These are phyloP conservation scores for Mycothermus thermophilus DNA, from an alignment of 495 filamentous ascomycete genomes.

Conservation along the genomic window DNA sequence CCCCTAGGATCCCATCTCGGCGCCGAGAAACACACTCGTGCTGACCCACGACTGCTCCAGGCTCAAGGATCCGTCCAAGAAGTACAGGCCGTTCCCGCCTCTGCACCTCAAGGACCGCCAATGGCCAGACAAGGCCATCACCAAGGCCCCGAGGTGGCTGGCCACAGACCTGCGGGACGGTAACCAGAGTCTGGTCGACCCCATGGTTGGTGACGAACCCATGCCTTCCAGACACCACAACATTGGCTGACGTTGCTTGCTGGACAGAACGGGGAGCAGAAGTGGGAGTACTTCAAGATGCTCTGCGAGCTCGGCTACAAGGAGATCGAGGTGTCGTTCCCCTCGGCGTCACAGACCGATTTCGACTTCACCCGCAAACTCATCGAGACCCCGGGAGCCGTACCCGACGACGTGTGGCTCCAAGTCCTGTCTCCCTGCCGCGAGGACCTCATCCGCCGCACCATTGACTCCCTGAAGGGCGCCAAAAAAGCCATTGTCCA, in stretches of 20 bases:
- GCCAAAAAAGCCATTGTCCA: slow-evolving; percentile 94
- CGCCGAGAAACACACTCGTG: no score
- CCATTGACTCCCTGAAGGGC: slow-evolving; percentile 79
- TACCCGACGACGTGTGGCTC: slow-evolving; percentile 89
- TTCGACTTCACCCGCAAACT: slow-evolving; percentile 88
- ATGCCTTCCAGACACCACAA: not conserved
- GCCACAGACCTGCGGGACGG: slow-evolving; percentile 77
- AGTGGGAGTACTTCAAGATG: slow-evolving; percentile 92
- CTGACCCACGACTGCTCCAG: slow-evolving; percentile 30
- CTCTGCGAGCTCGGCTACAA: slow-evolving; percentile 89
- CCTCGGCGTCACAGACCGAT: slow-evolving; percentile 84
- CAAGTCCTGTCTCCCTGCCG: slow-evolving; percentile 91
- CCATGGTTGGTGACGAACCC: slow-evolving; percentile 50
- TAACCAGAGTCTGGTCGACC: slow-evolving; percentile 77
- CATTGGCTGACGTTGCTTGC: slow-evolving; percentile 13
- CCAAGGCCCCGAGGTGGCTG: slow-evolving; percentile 73
- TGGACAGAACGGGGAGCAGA: slow-evolving; percentile 74
- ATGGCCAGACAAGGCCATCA: slow-evolving; percentile 76
- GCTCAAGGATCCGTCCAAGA: slow-evolving; percentile 88
- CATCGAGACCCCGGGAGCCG: slow-evolving; percentile 70
- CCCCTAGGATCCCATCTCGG: no score
- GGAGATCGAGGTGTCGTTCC: slow-evolving; percentile 95
- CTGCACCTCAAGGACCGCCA: slow-evolving; percentile 70
- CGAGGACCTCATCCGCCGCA: slow-evolving; percentile 80
- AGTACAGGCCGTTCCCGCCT: slow-evolving; percentile 68